A percentile compares a stretch with the other conserved stretches of the same genome.
Evolutionary conservation across 164 flowering plant genomes (phyloP).

Genomic region (Aristolochia contorta): DNA sequence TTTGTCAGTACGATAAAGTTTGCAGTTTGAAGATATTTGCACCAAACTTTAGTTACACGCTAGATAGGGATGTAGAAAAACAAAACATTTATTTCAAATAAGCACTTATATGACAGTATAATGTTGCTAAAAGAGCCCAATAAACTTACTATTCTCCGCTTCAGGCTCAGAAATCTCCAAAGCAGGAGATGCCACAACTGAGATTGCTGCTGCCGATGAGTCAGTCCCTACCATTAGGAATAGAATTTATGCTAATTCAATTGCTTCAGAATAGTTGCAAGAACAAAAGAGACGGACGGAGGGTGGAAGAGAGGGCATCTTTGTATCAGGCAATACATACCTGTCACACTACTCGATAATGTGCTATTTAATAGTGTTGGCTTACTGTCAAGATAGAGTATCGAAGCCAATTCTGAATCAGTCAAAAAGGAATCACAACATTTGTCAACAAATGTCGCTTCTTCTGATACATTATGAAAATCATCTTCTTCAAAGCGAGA

Average conservation of each 20-base stretch:
- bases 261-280: not conserved
- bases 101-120: no score
- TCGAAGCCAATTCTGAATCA: conserved; percentile 1
- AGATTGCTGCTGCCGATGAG: not conserved
- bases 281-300: not conserved
- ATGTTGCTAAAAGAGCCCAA: no score
- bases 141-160: not conserved
- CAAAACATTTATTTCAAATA: no score
- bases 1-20: no score
- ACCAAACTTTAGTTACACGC: no score
- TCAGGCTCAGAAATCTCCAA: not conserved
- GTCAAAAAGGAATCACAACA: not conserved
- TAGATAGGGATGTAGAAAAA: no score
- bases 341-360: not conserved
- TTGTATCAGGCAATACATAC: not conserved
- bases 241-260: no score
- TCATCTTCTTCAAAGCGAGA: not conserved
- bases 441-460: not conserved
- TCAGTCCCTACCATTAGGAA: not conserved
- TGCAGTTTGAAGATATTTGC: no score
- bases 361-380: not conserved
- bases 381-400: not conserved
- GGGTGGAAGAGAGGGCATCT: not conserved
- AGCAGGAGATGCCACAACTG: not conserved
- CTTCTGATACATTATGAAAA: not conserved